A percentile compares a stretch with the other conserved stretches of the same genome.
These are phyloP conservation scores for Scolecobasidium constrictum DNA, from an alignment of 2,329 filamentous ascomycete species.

Conservation along the genomic window DNA sequence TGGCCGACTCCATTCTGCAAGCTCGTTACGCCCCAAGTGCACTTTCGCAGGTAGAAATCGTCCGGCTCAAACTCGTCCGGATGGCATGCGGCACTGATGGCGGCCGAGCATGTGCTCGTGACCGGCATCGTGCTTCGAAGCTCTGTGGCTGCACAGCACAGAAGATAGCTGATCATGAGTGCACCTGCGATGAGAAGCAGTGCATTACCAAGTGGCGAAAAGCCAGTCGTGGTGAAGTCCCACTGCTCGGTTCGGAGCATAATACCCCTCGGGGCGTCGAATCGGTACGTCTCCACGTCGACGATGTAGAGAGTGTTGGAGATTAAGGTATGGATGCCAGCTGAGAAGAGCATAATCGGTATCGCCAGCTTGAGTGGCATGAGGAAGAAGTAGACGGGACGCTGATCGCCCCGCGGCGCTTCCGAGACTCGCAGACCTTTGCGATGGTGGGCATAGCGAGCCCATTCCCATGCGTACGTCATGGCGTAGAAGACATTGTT, in stretches of 20 bases:
- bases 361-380: slow-evolving; percentile 27
- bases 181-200: slow-evolving; percentile 2
- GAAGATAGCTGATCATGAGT: slow-evolving; percentile 1
- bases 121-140: slow-evolving; percentile 54
- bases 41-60: background rate
- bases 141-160: background rate
- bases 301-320: slow-evolving; percentile 33
- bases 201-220: slow-evolving; percentile 7
- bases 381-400: slow-evolving; percentile 30
- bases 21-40: slow-evolving; percentile 10
- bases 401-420: slow-evolving; percentile 24
- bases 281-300: slow-evolving; percentile 15
- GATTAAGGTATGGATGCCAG: slow-evolving; percentile 30
- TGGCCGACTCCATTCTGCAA: slow-evolving; percentile 8
- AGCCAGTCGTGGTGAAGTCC: slow-evolving; percentile 10
- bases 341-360: slow-evolving; percentile 23
- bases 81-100: slow-evolving; percentile 20
- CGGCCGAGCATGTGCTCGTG: slow-evolving; percentile 55
- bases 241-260: slow-evolving; percentile 2
- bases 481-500: slow-evolving; percentile 38
- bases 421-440: slow-evolving; percentile 26
- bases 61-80: slow-evolving; percentile 5
- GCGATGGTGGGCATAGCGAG: slow-evolving; percentile 12
- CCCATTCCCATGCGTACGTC: slow-evolving; percentile 37
- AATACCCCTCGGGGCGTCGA: slow-evolving; percentile 1